These are phyloP conservation scores for Pyrus hybrid DNA, from an alignment of 331 rosid genomes.

Conservation along the genomic window DNA sequence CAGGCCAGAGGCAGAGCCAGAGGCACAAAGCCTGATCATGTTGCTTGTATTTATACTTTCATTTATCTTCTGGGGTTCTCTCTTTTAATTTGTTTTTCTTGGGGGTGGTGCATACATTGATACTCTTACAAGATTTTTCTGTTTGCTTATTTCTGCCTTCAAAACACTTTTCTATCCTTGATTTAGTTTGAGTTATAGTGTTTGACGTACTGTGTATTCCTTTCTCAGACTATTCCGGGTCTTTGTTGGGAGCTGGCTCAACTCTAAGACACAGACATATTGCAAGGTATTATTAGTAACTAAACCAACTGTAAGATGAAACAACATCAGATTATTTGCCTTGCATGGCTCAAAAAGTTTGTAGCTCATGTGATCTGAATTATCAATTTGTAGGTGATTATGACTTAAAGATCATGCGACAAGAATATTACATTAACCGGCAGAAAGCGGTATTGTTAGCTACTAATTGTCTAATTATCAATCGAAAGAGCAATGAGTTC, in stretches of 20 bases:
- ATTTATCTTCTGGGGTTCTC: neutral
- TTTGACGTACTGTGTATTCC: neutral
- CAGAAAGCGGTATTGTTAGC: conserved; percentile 71
- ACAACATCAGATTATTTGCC: neutral
- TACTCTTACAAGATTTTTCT: neutral
- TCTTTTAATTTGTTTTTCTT: neutral
- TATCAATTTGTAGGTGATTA: conserved; percentile 69
- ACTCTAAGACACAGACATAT: conserved; percentile 92
- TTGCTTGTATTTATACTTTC: neutral
- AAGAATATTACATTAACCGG: conserved; percentile 76
- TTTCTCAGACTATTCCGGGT: conserved; percentile 71
- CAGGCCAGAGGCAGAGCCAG: no score
- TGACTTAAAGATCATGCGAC: conserved; percentile 97
- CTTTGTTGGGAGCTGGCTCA: conserved; percentile 97
- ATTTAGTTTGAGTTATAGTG: neutral
- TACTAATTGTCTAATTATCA: neutral
- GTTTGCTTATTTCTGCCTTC: neutral
- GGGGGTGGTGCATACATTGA: neutral
- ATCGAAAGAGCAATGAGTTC: neutral
- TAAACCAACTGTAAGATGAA: conserved; percentile 11
- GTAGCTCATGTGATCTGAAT: conserved; percentile 5
- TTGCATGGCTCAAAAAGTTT: neutral
- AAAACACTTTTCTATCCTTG: neutral
- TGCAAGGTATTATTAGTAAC: conserved; percentile 42
- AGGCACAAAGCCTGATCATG: neutral